phyloP scores from a whole-genome alignment of 768 basidiomycete genomes.

The Xerocomus spinulosus region DNA sequence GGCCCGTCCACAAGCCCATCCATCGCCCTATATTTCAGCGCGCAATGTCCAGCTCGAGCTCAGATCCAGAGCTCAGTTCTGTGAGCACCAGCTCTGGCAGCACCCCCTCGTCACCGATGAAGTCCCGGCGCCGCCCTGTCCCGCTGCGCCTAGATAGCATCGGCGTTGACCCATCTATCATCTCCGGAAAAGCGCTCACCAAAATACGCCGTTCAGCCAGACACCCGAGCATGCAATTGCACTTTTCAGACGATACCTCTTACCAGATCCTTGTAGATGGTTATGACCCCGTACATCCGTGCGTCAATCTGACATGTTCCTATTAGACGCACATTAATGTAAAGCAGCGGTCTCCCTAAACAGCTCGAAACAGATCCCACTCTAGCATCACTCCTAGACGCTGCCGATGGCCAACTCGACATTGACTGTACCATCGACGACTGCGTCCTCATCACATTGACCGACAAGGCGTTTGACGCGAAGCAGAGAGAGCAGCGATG shows the following conservation, averaged over 20 bases:
- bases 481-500: conserved; percentile 31
- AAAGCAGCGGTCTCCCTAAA: conserved; percentile 48
- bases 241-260: conserved; percentile 40
- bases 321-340: no score
- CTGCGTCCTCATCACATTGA: conserved; percentile 50
- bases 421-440: conserved; percentile 44
- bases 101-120: conserved; percentile 23
- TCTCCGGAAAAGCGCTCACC: conserved; percentile 43
- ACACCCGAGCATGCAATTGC: conserved; percentile 46
- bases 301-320: no score
- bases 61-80: conserved; percentile 11
- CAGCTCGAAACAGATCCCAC: conserved; percentile 49
- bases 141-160: conserved; percentile 29
- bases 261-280: conserved; percentile 59
- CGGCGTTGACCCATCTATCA: conserved; percentile 38
- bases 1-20: neutral
- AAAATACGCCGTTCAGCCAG: conserved; percentile 37
- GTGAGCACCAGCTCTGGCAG: conserved; percentile 11
- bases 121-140: conserved; percentile 31
- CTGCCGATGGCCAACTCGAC: conserved; percentile 28
- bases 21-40: conserved; percentile 5
- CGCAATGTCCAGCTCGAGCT: conserved; percentile 11
- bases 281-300: conserved; percentile 50
- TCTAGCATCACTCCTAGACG: conserved; percentile 40
- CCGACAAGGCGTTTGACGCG: conserved; percentile 54